Base-by-base conservation (phyloP, 2,329 filamentous ascomycete genomes). In the Arthrobotrys conoides region DNA sequence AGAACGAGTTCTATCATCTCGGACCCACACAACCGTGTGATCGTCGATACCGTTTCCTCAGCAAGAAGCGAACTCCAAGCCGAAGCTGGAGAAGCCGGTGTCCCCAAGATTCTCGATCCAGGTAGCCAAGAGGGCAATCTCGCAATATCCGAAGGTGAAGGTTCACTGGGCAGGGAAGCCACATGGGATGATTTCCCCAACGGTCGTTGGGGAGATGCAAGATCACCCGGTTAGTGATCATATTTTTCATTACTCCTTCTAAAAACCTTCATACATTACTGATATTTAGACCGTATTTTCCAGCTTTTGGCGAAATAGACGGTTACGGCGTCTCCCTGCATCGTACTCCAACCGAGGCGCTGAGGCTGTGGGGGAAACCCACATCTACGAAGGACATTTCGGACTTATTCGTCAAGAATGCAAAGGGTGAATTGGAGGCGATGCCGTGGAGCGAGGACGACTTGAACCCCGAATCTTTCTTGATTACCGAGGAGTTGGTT, bases 151-250 rank as follows among this genome's bases (percentile, higher is more conserved):
- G 95, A 98, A 85, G 95, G 96, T 5, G 92, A 97, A 83, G 96
- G 95, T 24, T 89, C 92, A 2, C 87, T 97, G 5, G 96, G 95
- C 10, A 89, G 96, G 63, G 95, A 98, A 87, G 96, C 96, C 38
- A 99, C 96, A 0, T 99, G 96, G 96, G 96, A 99, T 83, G 96
- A 99, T 82, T 99, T 94, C 84, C 95, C 95, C 80, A 98, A 98
- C 86, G 96, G 95, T 30, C 90, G 95, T 70, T 98, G 95, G 90
- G 95, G 95, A 83, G 95, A 97, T 83, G 93, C 94, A 3, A 90
- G 95, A 66, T 97, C 94, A 1, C 94, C 94, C 20, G 75, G 75
- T 79, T 48, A 36, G 64, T 65, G 81, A 30, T 14, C 48, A 61
- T 5, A 63, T 61, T n/a, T 67, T 61, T 49, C 41, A 51, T 44